Evolutionary conservation across 1,284 basidiomycete species (phyloP).

Genomic region (Ceratobasidium papillatum): DNA sequence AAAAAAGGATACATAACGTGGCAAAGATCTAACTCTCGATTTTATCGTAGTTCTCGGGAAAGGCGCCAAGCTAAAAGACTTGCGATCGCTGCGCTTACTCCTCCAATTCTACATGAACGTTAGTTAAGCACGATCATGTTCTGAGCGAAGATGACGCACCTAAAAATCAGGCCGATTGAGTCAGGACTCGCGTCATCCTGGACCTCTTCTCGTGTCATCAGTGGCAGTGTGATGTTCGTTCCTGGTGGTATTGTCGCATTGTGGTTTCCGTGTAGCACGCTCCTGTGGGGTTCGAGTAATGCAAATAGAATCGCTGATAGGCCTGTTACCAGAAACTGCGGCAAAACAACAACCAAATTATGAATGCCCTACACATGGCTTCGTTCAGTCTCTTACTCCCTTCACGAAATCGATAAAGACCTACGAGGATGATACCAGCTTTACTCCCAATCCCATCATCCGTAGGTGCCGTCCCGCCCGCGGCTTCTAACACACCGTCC

Average conservation of each 20-base stretch:
- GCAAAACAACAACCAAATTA: constrained; percentile 85
- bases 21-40: background rate
- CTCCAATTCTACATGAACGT: constrained; percentile 62
- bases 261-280: constrained; percentile 53
- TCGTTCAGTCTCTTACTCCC: constrained; percentile 14
- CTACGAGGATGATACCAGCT: constrained; percentile 87
- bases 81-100: constrained; percentile 73
- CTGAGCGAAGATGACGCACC: constrained; percentile 56
- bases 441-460: constrained; percentile 68
- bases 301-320: constrained; percentile 61
- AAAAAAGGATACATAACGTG: background rate
- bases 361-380: constrained; percentile 75
- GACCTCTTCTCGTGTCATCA: constrained; percentile 39
- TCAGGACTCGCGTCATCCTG: constrained; percentile 56
- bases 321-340: constrained; percentile 61
- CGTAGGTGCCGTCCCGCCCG: constrained; percentile 27
- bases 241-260: constrained; percentile 43
- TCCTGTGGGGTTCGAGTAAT: constrained; percentile 65
- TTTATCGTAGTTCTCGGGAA: constrained; percentile 51
- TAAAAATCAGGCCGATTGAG: constrained; percentile 80
- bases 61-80: constrained; percentile 74
- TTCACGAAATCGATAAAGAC: constrained; percentile 48
- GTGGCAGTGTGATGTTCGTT: constrained; percentile 31
- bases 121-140: constrained; percentile 31
- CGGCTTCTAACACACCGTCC: constrained; percentile 32